phyloP scores from a whole-genome alignment of 2,329 filamentous ascomycete genomes.

The Pseudonectria buxi region DNA sequence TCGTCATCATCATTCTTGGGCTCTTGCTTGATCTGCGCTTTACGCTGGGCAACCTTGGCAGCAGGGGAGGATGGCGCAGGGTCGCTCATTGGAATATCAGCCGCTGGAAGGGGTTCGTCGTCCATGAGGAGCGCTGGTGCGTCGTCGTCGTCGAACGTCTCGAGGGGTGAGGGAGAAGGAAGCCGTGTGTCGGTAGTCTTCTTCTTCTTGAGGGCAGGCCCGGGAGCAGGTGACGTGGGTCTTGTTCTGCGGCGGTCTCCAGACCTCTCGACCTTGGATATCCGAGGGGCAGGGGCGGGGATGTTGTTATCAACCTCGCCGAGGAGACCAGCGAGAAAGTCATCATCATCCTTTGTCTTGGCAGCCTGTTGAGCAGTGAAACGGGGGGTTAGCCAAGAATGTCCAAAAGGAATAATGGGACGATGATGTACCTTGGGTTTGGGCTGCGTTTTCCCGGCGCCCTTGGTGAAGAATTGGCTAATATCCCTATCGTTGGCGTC shows the following conservation, averaged over 20 bases:
- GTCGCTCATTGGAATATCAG: slow-evolving; percentile 73
- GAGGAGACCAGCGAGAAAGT: slow-evolving; percentile 78
- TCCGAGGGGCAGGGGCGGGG: slow-evolving; percentile 45
- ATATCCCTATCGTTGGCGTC: slow-evolving; percentile 89
- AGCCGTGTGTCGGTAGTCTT: slow-evolving; percentile 45
- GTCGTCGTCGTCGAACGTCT: slow-evolving; percentile 45
- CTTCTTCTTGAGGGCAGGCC: slow-evolving; percentile 48
- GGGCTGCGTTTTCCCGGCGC: slow-evolving; percentile 55
- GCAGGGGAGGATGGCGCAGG: slow-evolving; percentile 81
- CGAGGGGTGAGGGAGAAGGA: slow-evolving; percentile 39
- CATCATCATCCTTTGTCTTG: slow-evolving; percentile 80
- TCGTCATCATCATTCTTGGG: slow-evolving; percentile 47
- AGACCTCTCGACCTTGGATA: slow-evolving; percentile 60
- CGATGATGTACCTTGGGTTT: slow-evolving; percentile 69
- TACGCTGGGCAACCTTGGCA: slow-evolving; percentile 69
- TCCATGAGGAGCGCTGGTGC: slow-evolving; percentile 50
- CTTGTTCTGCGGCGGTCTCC: slow-evolving; percentile 73
- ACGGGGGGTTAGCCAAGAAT: slow-evolving; percentile 7
- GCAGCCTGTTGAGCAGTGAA: slow-evolving; percentile 44
- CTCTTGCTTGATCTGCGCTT: slow-evolving; percentile 45
- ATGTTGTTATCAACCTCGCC: slow-evolving; percentile 81
- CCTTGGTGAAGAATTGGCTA: slow-evolving; percentile 87
- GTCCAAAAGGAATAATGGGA: neutral
- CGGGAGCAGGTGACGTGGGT: slow-evolving; percentile 67
- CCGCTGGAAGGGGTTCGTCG: slow-evolving; percentile 45